phyloP scores from a whole-genome alignment of 495 filamentous ascomycete species.

The Trichoderma gamsii region DNA sequence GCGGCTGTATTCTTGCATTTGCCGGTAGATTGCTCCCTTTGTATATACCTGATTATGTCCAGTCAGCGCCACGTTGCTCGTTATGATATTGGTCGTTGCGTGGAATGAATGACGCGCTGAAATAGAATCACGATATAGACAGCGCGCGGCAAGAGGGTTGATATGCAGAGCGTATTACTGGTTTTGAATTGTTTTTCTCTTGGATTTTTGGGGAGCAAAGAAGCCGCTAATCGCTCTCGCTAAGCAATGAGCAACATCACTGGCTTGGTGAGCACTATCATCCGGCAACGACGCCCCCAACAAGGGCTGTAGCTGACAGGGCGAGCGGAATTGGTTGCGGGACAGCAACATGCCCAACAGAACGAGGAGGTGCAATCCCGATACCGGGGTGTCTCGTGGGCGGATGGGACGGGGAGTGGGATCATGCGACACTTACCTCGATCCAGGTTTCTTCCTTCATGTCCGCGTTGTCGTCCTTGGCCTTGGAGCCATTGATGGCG shows the following conservation, averaged over 20 bases:
- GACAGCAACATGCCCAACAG: not conserved
- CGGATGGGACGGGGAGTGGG: slow-evolving; percentile 20
- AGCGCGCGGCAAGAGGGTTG: not conserved
- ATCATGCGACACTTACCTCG: slow-evolving; percentile 62
- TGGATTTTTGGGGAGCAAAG: not conserved
- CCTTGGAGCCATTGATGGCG: slow-evolving; percentile 69
- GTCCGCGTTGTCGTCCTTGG: slow-evolving; percentile 65
- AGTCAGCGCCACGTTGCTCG: slow-evolving; percentile 21
- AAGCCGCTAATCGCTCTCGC: slow-evolving; percentile 9
- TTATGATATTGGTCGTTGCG: slow-evolving; percentile 19
- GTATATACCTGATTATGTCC: slow-evolving; percentile 69
- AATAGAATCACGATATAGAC: not conserved
- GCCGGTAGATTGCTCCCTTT: slow-evolving; percentile 94
- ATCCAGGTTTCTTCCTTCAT: slow-evolving; percentile 73
- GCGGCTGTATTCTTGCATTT: slow-evolving; percentile 95
- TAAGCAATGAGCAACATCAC: slow-evolving; percentile 10
- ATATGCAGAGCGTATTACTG: not conserved
- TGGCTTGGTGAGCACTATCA: slow-evolving; percentile 14
- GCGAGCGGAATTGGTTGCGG: not conserved
- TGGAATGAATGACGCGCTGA: not conserved
- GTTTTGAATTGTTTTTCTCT: not conserved
- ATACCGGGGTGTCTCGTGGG: not conserved
- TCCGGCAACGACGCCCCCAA: slow-evolving; percentile 10
- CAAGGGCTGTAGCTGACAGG: slow-evolving; percentile 7
- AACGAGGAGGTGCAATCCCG: not conserved